Percentiles rank a stretch among this genome's conserved stretches.
These are phyloP conservation scores for Exophiala aquamarina DNA, from an alignment of 2,329 filamentous ascomycete genomes.

Conservation along the genomic window DNA sequence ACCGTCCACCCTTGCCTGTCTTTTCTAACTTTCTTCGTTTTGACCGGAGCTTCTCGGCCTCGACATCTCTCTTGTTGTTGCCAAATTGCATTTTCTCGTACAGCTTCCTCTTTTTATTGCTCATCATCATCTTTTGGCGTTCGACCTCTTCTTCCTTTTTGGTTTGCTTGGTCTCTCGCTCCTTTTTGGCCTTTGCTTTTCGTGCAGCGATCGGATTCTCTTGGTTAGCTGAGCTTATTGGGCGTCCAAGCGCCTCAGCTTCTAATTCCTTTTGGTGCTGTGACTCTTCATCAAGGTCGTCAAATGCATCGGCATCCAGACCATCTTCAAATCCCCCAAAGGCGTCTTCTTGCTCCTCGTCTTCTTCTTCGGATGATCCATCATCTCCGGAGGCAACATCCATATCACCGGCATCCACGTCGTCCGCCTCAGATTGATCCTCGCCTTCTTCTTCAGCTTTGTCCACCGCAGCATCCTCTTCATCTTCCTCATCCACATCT, in stretches of 20 bases:
- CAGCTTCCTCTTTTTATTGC: constrained; percentile 95
- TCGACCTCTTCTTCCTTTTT: constrained; percentile 84
- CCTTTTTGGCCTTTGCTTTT: constrained; percentile 69
- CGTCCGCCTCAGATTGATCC: constrained; percentile 44
- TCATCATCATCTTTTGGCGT: constrained; percentile 96
- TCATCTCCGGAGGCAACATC: constrained; percentile 41
- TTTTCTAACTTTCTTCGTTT: constrained; percentile 88
- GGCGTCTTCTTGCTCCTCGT: constrained; percentile 45
- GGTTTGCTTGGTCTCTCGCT: constrained; percentile 61
- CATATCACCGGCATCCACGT: constrained; percentile 49
- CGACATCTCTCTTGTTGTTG: constrained; percentile 88
- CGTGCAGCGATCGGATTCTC: constrained; percentile 58
- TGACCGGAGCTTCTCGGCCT: constrained; percentile 79
- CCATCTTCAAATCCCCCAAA: constrained; percentile 57
- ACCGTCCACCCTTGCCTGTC: neutral
- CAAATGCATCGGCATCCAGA: constrained; percentile 49
- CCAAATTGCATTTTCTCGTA: constrained; percentile 97
- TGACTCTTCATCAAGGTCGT: constrained; percentile 57
- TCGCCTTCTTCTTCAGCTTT: constrained; percentile 39
- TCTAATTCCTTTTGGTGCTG: constrained; percentile 88
- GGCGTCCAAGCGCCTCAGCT: constrained; percentile 76
- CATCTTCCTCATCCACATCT: constrained; percentile 49
- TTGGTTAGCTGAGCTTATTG: constrained; percentile 40
- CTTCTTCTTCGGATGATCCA: constrained; percentile 48
- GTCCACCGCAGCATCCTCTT: constrained; percentile 29